Percentiles rank a stretch among this genome's conserved stretches.
Evolutionary conservation across 495 filamentous ascomycete species (phyloP).

Genomic region (Xylaria venustula): DNA sequence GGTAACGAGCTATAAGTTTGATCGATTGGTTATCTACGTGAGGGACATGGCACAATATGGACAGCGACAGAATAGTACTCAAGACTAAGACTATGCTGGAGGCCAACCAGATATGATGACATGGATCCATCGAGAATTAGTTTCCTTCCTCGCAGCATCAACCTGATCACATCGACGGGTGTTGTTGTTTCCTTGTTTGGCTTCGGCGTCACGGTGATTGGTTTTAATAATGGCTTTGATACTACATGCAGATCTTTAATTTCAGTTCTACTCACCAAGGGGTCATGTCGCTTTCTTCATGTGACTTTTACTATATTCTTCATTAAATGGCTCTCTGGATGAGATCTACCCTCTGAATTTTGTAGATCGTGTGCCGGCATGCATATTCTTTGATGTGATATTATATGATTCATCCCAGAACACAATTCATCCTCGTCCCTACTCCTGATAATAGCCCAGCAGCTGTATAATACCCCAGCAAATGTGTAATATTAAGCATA

Average conservation of each 20-base stretch:
- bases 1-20: slow-evolving; percentile 12
- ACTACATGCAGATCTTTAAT: not conserved
- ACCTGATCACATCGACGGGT: not conserved
- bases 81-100: no score
- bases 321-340: not conserved
- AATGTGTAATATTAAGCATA: not conserved
- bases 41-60: not conserved
- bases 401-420: not conserved
- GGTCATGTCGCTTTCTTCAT: no score
- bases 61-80: no score
- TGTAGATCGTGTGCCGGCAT: not conserved
- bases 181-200: not conserved
- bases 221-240: not conserved
- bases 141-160: not conserved
- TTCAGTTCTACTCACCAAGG: not conserved
- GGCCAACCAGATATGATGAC: no score
- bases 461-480: no score
- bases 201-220: not conserved
- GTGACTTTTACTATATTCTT: not conserved
- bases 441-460: no score
- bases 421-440: no score
- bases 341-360: not conserved
- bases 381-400: not conserved
- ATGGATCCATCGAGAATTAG: no score
- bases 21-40: not conserved